Conservation (phyloP, 2,329 filamentous ascomycete genomes). For the Epichloe hybrida region DNA sequence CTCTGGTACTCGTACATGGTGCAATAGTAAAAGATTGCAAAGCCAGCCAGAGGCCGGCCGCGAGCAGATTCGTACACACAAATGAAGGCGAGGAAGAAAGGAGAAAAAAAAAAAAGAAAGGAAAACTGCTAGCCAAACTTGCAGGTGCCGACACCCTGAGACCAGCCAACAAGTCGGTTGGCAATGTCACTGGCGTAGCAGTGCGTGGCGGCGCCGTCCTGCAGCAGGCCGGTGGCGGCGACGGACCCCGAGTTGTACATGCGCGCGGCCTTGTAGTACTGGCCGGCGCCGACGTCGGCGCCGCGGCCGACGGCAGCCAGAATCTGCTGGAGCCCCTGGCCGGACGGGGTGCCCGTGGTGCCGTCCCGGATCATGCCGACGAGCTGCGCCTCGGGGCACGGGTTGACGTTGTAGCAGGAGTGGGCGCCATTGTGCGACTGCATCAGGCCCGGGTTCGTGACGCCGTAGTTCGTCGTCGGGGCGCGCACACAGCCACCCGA, state of each 20-base stretch:
- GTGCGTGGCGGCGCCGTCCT: slow-evolving; percentile 27
- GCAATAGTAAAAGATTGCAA: no score
- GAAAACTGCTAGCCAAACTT: neutral
- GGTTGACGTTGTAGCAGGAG: slow-evolving; percentile 22
- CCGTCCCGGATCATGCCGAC: slow-evolving; percentile 26
- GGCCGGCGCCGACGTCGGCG: slow-evolving; percentile 1
- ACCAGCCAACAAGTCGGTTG: slow-evolving; percentile 3
- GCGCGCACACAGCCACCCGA: slow-evolving; percentile 30
- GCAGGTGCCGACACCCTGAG: neutral
- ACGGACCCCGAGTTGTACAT: slow-evolving; percentile 36
- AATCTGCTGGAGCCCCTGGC: slow-evolving; percentile 28
- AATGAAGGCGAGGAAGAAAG: neutral
- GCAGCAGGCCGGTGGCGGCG: slow-evolving; percentile 20
- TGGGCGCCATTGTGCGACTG: slow-evolving; percentile 22
- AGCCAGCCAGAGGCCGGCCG: no score
- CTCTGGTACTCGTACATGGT: no score
- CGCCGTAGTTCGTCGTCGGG: slow-evolving; percentile 25
- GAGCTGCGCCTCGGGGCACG: slow-evolving; percentile 14
- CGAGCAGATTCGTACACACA: no score
- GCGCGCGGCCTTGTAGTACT: slow-evolving; percentile 32
- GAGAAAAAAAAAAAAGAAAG: neutral
- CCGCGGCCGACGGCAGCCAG: slow-evolving; percentile 15
- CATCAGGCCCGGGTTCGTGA: slow-evolving; percentile 29
- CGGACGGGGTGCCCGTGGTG: slow-evolving; percentile 23
- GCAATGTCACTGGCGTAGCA: slow-evolving; percentile 39